Evolutionary conservation across 176 grass and related monocot genomes (phyloP), one percentile per base, ranked within the genome.

Genomic region (Areca catechu): DNA sequence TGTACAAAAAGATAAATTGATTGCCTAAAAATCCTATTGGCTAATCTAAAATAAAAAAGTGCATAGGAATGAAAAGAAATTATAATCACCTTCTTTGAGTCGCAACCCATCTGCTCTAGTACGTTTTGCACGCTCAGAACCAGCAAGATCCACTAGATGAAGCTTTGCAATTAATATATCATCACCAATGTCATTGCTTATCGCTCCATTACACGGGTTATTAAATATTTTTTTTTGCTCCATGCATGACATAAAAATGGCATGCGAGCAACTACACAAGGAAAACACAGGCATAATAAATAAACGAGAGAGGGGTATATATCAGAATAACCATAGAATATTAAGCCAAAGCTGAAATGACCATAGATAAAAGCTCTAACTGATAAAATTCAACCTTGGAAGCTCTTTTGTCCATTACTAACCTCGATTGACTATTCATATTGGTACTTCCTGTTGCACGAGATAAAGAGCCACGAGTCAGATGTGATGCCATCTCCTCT

Each of bases 141-240:
- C 89, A 73, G 89, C 89, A 56, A 94, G 78, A 63, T 94, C 89
- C 53, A 94, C 89, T 15, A 94, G 65, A 63, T 94, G 89, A 81
- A 94, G 69, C 48, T 94, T 94, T 22, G 84, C 76, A 14, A 74
- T 78, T 49, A 94, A 51, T 65, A 84, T 79, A 28, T 94, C 84
- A 67, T 82, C 74, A 53, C 67, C 56, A 28, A 47, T 62, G 54
- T 90, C 81, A 85, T 60, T 70, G 19, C 16, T 69, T 62, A 17
- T 14, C 16, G 19, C 57, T 51, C 58, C 70, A 47, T 54, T 54
- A 66, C 24, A 74, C 61, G 62, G 57, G 57, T 48, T 57, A 67
- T 61, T 17, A 7, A 10, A 72, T 22, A 54, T 57, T 74, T 51
- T 94, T 71, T 94, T 94, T 81, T 94, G 83, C 53, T 94, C 80